Base-by-base conservation (phyloP, 2,329 filamentous ascomycete species). In the Trichophyton mentagrophytes region DNA sequence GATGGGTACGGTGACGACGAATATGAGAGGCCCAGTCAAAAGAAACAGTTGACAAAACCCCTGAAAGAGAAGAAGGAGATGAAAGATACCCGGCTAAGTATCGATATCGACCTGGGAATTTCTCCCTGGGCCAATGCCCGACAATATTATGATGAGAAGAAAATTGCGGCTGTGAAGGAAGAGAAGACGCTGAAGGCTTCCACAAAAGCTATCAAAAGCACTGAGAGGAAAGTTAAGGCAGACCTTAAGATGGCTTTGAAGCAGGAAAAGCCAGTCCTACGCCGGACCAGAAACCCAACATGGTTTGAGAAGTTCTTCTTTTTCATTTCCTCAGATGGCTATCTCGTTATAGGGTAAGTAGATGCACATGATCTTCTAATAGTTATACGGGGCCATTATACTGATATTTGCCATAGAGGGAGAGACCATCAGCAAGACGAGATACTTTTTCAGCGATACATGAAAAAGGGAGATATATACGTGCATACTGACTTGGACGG, bases 301-400 rank as follows among this genome's bases (percentile, higher is more conserved):
- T 99, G 93, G 93, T 99, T 96, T 66, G 93, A 99, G 69, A 99
- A 99, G 73, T 99, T 96, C 68, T 79, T 85, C 30, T 97, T 90
- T 81, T 99, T 99, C 75, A 83, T 97, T 66, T 96, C 91, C 0
- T 95, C 90, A 0, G 93, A 99, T 69, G 91, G 92, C 3, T 96
- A 97, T 71, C 80, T 99, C 4, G 88, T 97, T 0, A 80, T 99
- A 15, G 92, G 85, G 73, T 75, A 69, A 51, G 70, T 69, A 40
- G 2, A 9, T 5, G 6, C 40, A 6, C 11, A 13, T 38, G 27
- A 11, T 17, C 5, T 8, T 33, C 38, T 7, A 22, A 17, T 8
- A 22, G 46, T 13, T 36, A n/a, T 6, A 13, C 13, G 0, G 15
- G 3, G 5, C 1, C n/a, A 33, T 30, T 5, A 40, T 22, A 51